These are phyloP conservation scores for Brassica carinata DNA, from an alignment of 345 rosid genomes.

Conservation along the genomic window DNA sequence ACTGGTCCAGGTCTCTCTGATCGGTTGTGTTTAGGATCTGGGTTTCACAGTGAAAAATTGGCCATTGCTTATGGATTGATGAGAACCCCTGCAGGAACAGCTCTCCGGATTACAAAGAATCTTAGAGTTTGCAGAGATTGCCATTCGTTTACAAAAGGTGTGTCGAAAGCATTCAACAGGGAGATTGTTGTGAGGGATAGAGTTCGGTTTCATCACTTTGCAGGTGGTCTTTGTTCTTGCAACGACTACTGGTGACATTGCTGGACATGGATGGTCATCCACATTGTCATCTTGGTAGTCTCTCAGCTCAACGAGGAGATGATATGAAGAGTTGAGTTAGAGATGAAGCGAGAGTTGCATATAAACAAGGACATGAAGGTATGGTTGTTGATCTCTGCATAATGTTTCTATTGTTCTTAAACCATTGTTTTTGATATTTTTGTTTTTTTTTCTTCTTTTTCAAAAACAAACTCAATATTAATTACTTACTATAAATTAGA, in stretches of 20 bases:
- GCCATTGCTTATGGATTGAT: constrained; percentile 54
- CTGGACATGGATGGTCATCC: too few species aligned
- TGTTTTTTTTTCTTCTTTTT: background rate
- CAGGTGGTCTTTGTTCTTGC: constrained; percentile 53
- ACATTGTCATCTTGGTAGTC: too few species aligned
- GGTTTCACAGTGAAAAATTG: constrained; percentile 52
- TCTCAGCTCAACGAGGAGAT: too few species aligned
- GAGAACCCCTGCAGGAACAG: constrained; percentile 40
- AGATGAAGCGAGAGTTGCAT: too few species aligned
- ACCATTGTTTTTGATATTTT: too few species aligned
- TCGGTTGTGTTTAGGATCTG: constrained; percentile 37
- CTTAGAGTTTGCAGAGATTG: constrained; percentile 58
- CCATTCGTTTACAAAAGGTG: constrained; percentile 54
- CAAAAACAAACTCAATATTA: too few species aligned
- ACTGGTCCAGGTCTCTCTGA: constrained; percentile 41
- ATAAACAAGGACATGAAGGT: too few species aligned
- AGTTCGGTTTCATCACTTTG: constrained; percentile 61
- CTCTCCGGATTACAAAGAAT: constrained; percentile 50
- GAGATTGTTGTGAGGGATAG: constrained; percentile 56
- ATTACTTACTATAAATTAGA: background rate
- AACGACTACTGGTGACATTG: constrained; percentile 50
- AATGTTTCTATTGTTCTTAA: too few species aligned
- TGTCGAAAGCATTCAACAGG: constrained; percentile 47
- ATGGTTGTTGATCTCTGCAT: too few species aligned
- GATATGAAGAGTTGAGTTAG: too few species aligned